Evolutionary conservation across 164 flowering plant species (phyloP).

Genomic region (Piper betle): DNA sequence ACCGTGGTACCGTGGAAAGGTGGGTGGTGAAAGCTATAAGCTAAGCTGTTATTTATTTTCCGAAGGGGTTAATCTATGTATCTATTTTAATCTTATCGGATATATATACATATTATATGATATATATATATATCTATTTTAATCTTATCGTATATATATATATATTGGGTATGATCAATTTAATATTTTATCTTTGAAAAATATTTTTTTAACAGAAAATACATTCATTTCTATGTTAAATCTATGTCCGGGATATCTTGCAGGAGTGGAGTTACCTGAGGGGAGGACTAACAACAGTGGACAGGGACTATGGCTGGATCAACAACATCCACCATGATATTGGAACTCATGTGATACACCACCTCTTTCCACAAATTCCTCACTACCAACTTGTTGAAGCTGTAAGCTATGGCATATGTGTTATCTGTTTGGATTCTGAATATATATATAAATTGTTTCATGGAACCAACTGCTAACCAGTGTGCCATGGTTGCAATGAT

Average conservation of each 20-base stretch:
- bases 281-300: slow-evolving; percentile 85
- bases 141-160: too few relatives aligned
- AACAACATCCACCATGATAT: slow-evolving; percentile 87
- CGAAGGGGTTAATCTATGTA: too few relatives aligned
- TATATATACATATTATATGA: too few relatives aligned
- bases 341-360: slow-evolving; percentile 82
- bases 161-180: slow-evolving; percentile 43
- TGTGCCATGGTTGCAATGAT: neutral
- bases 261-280: slow-evolving; percentile 93
- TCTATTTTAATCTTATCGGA: too few relatives aligned
- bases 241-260: neutral
- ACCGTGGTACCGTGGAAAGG: slow-evolving; percentile 60
- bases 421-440: neutral
- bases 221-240: neutral
- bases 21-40: slow-evolving; percentile 1
- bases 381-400: slow-evolving; percentile 49
- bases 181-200: neutral
- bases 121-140: too few relatives aligned
- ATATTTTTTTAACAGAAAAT: neutral
- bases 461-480: neutral
- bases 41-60: too few relatives aligned
- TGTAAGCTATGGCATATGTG: slow-evolving; percentile 11
- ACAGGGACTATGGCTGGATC: slow-evolving; percentile 73
- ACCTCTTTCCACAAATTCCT: slow-evolving; percentile 56
- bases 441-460: too few relatives aligned